Percentiles rank a stretch among this genome's conserved stretches.
These are phyloP conservation scores for Fonsecaea erecta DNA, from an alignment of 2,329 filamentous ascomycete genomes.

Conservation along the genomic window DNA sequence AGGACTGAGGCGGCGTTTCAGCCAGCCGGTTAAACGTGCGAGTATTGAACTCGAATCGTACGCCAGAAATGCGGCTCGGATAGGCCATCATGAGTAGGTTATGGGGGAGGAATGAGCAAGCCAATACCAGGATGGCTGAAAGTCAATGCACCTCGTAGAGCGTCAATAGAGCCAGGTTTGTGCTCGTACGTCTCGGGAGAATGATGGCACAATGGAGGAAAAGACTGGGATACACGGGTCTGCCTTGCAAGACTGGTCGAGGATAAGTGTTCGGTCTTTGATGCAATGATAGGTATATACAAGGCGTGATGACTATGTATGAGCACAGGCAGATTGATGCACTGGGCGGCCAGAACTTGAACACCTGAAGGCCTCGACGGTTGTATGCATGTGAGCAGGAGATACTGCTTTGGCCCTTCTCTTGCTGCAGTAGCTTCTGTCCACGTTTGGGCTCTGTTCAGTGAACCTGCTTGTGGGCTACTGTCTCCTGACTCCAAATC, in stretches of 20 bases:
- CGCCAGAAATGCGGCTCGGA: background rate
- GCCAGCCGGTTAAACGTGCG: background rate
- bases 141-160: background rate
- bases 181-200: background rate
- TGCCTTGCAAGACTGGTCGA: background rate
- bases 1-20: background rate
- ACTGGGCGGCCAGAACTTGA: background rate
- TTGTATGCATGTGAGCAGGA: background rate
- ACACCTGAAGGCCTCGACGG: background rate
- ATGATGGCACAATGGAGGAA: background rate
- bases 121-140: background rate
- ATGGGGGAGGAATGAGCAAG: background rate
- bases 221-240: background rate
- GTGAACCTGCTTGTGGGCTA: background rate
- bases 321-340: background rate
- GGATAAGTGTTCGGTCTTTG: background rate
- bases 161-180: no score
- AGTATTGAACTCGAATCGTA: background rate
- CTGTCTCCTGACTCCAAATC: background rate
- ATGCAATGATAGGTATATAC: slow-evolving; percentile 1
- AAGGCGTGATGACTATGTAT: slow-evolving; percentile 12
- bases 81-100: background rate
- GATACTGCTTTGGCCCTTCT: background rate
- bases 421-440: background rate
- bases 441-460: background rate